Conservation (phyloP, 305 asterid species). For the Fraxinus nigra region DNA sequence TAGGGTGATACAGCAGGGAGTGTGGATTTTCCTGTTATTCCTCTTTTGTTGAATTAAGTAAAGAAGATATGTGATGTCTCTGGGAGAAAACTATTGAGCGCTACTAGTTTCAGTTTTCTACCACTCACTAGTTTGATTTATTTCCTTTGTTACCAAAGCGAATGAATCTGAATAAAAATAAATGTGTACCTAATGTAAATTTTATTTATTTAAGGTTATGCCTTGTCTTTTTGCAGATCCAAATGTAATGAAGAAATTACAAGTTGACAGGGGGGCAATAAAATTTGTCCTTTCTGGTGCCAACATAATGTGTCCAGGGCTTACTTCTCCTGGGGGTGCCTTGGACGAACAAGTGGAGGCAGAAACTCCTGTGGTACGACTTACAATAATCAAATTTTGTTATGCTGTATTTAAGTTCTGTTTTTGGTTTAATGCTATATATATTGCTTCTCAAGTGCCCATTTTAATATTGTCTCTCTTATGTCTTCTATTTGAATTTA, state of each 20-base stretch:
- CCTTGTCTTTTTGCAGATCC: conserved; percentile 63
- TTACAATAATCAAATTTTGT: conserved; percentile 10
- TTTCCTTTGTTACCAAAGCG: background rate
- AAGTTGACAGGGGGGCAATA: conserved; percentile 97
- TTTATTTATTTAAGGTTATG: background rate
- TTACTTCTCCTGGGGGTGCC: conserved; percentile 96
- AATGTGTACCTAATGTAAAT: background rate
- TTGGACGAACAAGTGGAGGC: conserved; percentile 86
- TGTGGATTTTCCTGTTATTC: background rate
- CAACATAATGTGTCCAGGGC: conserved; percentile 99
- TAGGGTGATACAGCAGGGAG: background rate
- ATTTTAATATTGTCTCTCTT: background rate
- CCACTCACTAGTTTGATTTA: background rate
- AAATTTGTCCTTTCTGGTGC: conserved; percentile 96
- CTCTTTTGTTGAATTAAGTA: background rate
- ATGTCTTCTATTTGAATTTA: background rate
- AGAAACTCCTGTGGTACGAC: conserved; percentile 84
- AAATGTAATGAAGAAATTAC: conserved; percentile 85
- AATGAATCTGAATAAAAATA: background rate
- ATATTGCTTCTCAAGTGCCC: background rate
- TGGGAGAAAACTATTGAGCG: background rate
- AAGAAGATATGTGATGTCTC: background rate
- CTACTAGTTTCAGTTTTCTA: background rate
- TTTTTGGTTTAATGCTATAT: background rate
- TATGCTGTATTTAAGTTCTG: conserved; percentile 12